Evolutionary conservation across 2,329 filamentous ascomycete species (phyloP).

Genomic region (Colletotrichum melonis): DNA sequence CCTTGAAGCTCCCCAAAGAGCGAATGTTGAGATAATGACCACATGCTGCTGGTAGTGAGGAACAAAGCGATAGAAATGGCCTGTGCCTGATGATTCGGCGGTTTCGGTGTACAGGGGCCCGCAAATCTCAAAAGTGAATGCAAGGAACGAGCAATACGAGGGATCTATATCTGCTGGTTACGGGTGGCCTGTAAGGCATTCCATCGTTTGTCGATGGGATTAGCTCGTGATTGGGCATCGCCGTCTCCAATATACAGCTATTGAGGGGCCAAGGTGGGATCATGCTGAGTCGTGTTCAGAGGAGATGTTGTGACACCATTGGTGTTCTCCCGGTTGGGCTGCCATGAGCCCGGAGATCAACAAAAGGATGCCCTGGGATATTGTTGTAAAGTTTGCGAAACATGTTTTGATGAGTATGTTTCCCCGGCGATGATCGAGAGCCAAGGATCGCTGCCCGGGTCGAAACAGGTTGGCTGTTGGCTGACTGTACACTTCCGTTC

Average conservation of each 20-base stretch:
- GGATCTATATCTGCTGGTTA: not conserved
- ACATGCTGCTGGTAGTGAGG: not conserved
- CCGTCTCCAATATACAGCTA: conserved; percentile 10
- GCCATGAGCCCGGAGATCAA: not conserved
- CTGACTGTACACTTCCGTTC: not conserved
- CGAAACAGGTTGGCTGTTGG: not conserved
- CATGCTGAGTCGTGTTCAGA: conserved; percentile 21
- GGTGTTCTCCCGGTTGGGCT: not conserved
- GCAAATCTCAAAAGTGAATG: not conserved
- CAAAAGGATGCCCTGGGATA: not conserved
- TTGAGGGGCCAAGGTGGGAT: conserved; percentile 29
- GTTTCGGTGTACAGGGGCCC: not conserved
- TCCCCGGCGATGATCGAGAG: not conserved
- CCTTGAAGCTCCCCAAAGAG: not conserved
- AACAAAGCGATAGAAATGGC: not conserved
- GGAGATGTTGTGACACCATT: conserved; percentile 3
- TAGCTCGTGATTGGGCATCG: conserved; percentile 1
- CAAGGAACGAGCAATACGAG: not conserved
- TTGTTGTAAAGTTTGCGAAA: not conserved
- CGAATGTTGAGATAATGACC: not conserved
- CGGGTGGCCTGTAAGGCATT: not conserved
- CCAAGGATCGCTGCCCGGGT: not conserved
- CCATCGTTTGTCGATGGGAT: not conserved
- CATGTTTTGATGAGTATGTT: not conserved
- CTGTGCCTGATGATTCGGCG: not conserved